These are phyloP conservation scores for Clarireedia hainanense DNA, from an alignment of 2,329 filamentous ascomycete genomes.

Conservation along the genomic window DNA sequence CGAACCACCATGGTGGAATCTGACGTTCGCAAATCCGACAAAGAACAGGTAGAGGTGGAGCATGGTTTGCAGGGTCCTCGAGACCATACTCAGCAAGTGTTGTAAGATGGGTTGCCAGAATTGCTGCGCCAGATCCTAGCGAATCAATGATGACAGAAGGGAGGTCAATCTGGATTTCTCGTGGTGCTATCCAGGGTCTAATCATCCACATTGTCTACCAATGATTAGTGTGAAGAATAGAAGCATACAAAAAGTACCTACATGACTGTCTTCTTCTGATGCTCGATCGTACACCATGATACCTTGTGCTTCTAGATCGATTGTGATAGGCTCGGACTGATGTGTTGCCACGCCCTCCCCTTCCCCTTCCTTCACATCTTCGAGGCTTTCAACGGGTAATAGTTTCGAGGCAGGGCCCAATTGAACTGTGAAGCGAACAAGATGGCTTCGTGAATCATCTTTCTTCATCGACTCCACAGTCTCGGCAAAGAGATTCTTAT, in stretches of 20 bases:
- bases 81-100: slow-evolving; percentile 76
- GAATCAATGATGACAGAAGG: slow-evolving; percentile 85
- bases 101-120: slow-evolving; percentile 89
- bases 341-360: slow-evolving; percentile 29
- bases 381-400: slow-evolving; percentile 33
- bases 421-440: slow-evolving; percentile 71
- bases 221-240: slow-evolving; percentile 21
- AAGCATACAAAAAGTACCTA: slow-evolving; percentile 40
- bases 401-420: slow-evolving; percentile 64
- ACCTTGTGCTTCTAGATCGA: slow-evolving; percentile 89
- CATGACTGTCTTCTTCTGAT: slow-evolving; percentile 82
- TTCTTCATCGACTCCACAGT: slow-evolving; percentile 82
- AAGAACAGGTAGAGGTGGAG: slow-evolving; percentile 75
- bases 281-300: slow-evolving; percentile 96
- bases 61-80: slow-evolving; percentile 66
- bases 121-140: slow-evolving; percentile 86
- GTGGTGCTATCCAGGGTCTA: slow-evolving; percentile 76
- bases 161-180: slow-evolving; percentile 93
- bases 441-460: slow-evolving; percentile 87
- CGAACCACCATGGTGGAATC: slow-evolving; percentile 98
- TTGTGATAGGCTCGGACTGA: slow-evolving; percentile 37
- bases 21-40: slow-evolving; percentile 97
- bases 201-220: slow-evolving; percentile 98
- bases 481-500: slow-evolving; percentile 72
- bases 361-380: slow-evolving; percentile 16